Evolutionary conservation across 2,329 filamentous ascomycete species (phyloP), one percentile per base, ranked within the genome.

Genomic region (Aureobasidium namibiae): DNA sequence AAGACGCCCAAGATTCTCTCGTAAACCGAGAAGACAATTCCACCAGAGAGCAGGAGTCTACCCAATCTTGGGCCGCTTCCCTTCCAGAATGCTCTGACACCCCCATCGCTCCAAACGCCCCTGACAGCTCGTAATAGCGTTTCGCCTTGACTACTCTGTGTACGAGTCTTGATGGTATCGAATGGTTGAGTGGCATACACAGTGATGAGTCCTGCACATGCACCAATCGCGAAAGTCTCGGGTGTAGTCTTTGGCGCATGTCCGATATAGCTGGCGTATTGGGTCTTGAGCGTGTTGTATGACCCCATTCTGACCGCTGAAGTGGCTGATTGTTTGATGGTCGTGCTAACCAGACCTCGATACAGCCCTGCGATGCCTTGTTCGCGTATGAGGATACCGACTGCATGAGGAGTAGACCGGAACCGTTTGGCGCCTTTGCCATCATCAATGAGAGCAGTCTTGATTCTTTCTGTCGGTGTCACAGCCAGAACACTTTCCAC

Each of bases 21-120:
- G 50, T 74, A 87, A 82, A 97, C 95, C n/a, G 92, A 95, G 70
- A 99, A 99, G 38, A 99, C 92, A 69, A 99, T 96, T 18, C 94
- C 94, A 58, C 94, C 94, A 68, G 91, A 96, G 73, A 97, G 74
- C 42, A 96, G 88, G 65, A 99, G 73, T 61, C 94, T 80, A 23
- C 85, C 92, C 67, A 99, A 74, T 54, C 94, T 80, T 0, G 94
- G 94, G 66, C 97, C 70, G 18, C 94, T 92, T 26, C 94, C 94
- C 65, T 89, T 92, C 94, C 94, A 99, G 65, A 97, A 89, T 0
- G 92, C 96, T 41, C 92, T 71, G 10, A 96, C 58, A 2, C 94
- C 94, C 74, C 99, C 94, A 57, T 96, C 85, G 74, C 84, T 61
- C 59, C 65, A 62, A 2, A 69, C 63, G 34, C 62, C 64, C 16